These are phyloP conservation scores for Cnidoscolus chayamansa DNA, from an alignment of 441 rosid genomes.

Conservation along the genomic window DNA sequence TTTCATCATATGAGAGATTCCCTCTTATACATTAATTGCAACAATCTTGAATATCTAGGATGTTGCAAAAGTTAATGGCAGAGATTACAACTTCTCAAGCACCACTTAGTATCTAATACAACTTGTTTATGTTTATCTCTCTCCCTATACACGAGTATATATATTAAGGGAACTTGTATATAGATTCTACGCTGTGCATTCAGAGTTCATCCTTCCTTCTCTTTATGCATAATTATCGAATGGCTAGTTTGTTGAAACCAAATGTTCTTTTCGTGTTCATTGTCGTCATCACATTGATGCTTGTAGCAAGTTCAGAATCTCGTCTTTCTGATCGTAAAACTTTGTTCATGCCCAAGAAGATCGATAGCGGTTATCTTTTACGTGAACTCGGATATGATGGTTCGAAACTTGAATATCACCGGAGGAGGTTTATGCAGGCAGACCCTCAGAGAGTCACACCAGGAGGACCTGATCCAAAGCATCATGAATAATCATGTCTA, in stretches of 20 bases:
- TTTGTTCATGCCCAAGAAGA: conserved; percentile 3
- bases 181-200: no score
- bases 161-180: no score
- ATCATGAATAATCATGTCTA: conserved; percentile 25
- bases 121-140: no score
- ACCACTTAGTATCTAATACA: no score
- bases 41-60: no score
- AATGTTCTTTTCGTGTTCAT: background rate
- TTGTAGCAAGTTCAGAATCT: conserved; percentile 21
- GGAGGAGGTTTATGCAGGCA: conserved; percentile 25
- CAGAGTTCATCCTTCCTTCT: background rate
- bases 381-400: conserved; percentile 26
- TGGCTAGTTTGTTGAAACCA: conserved; percentile 22
- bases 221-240: background rate
- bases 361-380: conserved; percentile 6
- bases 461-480: conserved; percentile 47
- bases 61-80: no score
- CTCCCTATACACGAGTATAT: background rate
- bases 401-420: conserved; percentile 6
- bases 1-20: no score
- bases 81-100: no score
- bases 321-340: conserved; percentile 10
- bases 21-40: no score
- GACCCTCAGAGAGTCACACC: conserved; percentile 29
- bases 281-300: conserved; percentile 13